Percentiles rank a stretch among this genome's conserved stretches.
Conservation (phyloP, 2,329 filamentous ascomycete species). For the Thermothelomyces thermophilus region DNA sequence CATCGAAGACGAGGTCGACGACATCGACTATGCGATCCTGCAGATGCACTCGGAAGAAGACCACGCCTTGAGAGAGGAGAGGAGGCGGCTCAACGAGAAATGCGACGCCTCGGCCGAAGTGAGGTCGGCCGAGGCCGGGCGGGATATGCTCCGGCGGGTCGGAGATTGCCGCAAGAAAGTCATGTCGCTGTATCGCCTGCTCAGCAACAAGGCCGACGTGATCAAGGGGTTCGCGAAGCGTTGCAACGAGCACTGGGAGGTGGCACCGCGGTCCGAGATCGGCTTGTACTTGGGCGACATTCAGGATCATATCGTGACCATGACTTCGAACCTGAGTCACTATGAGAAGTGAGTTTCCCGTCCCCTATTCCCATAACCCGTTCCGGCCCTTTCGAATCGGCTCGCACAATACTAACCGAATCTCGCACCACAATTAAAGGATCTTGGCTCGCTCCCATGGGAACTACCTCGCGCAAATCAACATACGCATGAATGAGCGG, state of each 20-base stretch:
- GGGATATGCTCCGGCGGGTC: slow-evolving; percentile 86
- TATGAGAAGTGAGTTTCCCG: slow-evolving; percentile 75
- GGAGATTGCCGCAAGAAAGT: slow-evolving; percentile 95
- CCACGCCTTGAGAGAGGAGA: slow-evolving; percentile 34
- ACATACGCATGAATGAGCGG: slow-evolving; percentile 97
- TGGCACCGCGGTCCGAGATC: slow-evolving; percentile 90
- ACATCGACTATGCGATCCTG: slow-evolving; percentile 89
- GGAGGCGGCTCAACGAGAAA: slow-evolving; percentile 37
- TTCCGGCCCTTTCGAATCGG: too few species aligned
- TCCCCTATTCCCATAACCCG: background rate
- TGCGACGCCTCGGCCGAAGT: slow-evolving; percentile 33
- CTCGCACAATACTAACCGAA: background rate
- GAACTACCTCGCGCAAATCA: slow-evolving; percentile 99
- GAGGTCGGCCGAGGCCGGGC: slow-evolving; percentile 43
- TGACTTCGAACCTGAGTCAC: slow-evolving; percentile 92
- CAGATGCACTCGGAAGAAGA: slow-evolving; percentile 62
- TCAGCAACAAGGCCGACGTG: slow-evolving; percentile 97
- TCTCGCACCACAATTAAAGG: slow-evolving; percentile 36
- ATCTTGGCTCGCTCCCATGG: slow-evolving; percentile 85
- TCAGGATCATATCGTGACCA: slow-evolving; percentile 97
- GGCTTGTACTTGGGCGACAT: slow-evolving; percentile 97
- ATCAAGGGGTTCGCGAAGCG: slow-evolving; percentile 98
- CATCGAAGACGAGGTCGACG: slow-evolving; percentile 94
- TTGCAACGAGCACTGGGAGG: slow-evolving; percentile 96
- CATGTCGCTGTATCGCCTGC: slow-evolving; percentile 85